Evolutionary conservation across 768 basidiomycete species (phyloP).

Genomic region (Russula virescens): DNA sequence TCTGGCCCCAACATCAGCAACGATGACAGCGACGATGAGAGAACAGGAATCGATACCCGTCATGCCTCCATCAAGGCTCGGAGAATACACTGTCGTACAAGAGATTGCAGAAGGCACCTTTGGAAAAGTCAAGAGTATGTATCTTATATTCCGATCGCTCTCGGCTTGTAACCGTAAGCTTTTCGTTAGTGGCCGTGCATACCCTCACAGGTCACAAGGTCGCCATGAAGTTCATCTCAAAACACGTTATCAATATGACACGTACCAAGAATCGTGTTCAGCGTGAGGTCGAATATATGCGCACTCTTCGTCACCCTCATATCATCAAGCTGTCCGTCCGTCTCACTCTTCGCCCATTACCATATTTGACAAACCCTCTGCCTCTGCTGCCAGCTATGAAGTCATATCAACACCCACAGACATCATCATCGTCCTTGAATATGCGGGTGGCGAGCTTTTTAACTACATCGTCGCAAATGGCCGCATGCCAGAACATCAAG

Average conservation of each 20-base stretch:
- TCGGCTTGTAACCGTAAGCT: constrained; percentile 9
- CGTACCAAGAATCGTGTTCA: constrained; percentile 90
- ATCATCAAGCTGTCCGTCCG: constrained; percentile 89
- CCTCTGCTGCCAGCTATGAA: constrained; percentile 51
- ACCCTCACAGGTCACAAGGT: constrained; percentile 92
- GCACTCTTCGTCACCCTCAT: constrained; percentile 88
- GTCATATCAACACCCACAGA: constrained; percentile 91
- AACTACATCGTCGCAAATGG: constrained; percentile 97
- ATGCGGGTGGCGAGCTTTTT: constrained; percentile 93
- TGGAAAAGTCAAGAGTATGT: constrained; percentile 97
- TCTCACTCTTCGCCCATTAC: constrained; percentile 10
- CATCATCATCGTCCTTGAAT: constrained; percentile 98
- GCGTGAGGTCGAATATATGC: constrained; percentile 96
- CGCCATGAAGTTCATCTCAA: constrained; percentile 96
- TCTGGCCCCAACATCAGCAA: not conserved
- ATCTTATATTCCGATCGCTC: not conserved
- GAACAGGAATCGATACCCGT: constrained; percentile 28
- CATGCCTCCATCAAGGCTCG: constrained; percentile 67
- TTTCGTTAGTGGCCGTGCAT: constrained; percentile 76
- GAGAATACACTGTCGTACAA: constrained; percentile 81
- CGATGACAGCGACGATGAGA: constrained; percentile 23
- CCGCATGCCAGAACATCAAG: constrained; percentile 80
- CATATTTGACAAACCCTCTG: constrained; percentile 3
- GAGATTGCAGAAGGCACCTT: constrained; percentile 97
- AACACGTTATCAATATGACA: constrained; percentile 85